Evolutionary conservation across 83 land plant species (phyloP).

Genomic region (Diphasiastrum complanatum): DNA sequence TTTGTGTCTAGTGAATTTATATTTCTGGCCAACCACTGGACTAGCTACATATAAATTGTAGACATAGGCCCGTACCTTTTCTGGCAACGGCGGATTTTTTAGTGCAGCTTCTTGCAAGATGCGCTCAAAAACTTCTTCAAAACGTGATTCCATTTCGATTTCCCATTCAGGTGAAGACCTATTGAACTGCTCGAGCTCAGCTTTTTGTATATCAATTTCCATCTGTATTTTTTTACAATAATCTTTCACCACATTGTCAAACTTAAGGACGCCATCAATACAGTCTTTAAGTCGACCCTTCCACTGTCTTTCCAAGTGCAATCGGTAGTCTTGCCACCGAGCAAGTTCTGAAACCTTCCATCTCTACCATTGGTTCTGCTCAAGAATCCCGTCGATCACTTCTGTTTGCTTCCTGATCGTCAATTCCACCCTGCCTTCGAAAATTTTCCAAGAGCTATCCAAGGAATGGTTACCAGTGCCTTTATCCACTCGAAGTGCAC

Average conservation of each 20-base stretch:
- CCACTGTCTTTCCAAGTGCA: not conserved
- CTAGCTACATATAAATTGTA: not conserved
- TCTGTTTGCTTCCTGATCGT: not conserved
- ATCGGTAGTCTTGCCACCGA: not conserved
- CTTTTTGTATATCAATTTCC: not conserved
- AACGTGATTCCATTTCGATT: not conserved
- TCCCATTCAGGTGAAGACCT: not conserved
- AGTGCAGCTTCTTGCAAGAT: not conserved
- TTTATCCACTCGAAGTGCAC: not conserved
- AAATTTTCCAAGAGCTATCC: not conserved
- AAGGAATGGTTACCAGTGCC: slow-evolving; percentile 6
- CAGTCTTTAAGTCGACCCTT: slow-evolving; percentile 8
- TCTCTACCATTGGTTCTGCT: slow-evolving; percentile 1
- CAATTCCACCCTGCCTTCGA: not conserved
- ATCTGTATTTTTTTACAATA: not conserved
- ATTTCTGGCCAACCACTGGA: not conserved
- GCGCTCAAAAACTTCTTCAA: not conserved
- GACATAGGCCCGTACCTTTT: not conserved
- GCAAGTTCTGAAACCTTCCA: slow-evolving; percentile 4
- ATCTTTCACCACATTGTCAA: slow-evolving; percentile 1
- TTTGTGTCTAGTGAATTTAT: not conserved
- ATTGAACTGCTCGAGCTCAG: not conserved
- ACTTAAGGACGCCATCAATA: slow-evolving; percentile 3
- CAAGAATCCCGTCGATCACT: not conserved
- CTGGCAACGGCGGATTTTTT: not conserved